phyloP scores from a whole-genome alignment of 495 filamentous ascomycete genomes.

The Hyphodiscus hymeniophilus region DNA sequence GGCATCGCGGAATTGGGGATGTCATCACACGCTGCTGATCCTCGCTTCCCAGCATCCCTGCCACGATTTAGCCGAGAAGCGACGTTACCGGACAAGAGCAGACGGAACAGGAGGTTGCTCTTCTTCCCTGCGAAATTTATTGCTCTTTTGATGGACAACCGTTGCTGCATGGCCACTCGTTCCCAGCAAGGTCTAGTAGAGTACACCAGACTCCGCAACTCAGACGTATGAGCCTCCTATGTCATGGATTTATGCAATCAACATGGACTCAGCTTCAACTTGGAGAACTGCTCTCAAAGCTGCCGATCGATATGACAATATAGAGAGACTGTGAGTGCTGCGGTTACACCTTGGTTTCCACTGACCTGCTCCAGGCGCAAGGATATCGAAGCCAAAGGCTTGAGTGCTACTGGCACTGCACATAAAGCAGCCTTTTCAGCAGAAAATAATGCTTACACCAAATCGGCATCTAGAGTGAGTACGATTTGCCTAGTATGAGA shows the following conservation, averaged over 20 bases:
- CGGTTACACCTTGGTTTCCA: no score
- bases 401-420: conserved; percentile 11
- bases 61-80: not conserved
- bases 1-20: no score
- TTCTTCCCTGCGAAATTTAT: no score
- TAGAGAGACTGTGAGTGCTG: conserved; percentile 42
- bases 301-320: conserved; percentile 42
- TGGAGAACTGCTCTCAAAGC: conserved; percentile 36
- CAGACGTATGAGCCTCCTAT: conserved; percentile 3
- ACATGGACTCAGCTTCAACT: conserved; percentile 25
- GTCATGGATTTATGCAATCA: not conserved
- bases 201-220: no score
- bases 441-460: conserved; percentile 21
- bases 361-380: no score
- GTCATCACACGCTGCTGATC: no score
- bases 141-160: no score
- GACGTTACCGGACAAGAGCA: not conserved
- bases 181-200: no score
- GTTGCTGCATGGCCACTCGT: no score
- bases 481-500: not conserved
- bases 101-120: not conserved
- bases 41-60: not conserved
- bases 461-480: conserved; percentile 18
- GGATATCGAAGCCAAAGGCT: conserved; percentile 11
- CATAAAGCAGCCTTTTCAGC: conserved; percentile 20